Conservation (phyloP, 805 yeast genomes). For the Debaryomyces maramus region DNA sequence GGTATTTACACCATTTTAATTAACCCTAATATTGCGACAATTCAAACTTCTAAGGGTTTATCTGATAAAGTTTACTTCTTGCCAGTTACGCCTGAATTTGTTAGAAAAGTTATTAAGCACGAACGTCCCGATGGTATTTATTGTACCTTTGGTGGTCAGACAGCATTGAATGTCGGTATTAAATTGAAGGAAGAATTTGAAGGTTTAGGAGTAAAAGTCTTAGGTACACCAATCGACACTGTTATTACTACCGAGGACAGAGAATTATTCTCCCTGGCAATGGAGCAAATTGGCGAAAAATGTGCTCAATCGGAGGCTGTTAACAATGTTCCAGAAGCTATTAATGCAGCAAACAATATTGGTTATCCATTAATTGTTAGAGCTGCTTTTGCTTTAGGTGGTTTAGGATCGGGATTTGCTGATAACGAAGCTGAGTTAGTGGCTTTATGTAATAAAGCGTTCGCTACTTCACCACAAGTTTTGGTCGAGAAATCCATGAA, state of each 20-base stretch:
- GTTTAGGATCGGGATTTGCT: slow-evolving; percentile 97
- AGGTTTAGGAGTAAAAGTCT: slow-evolving; percentile 84
- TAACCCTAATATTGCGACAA: slow-evolving; percentile 97
- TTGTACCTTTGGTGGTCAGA: slow-evolving; percentile 98
- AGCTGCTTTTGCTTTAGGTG: slow-evolving; percentile 97
- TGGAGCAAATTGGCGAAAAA: slow-evolving; percentile 93
- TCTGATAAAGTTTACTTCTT: slow-evolving; percentile 97
- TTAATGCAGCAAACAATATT: slow-evolving; percentile 78
- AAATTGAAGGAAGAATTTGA: slow-evolving; percentile 94
- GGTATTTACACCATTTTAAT: slow-evolving; percentile 94
- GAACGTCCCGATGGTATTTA: slow-evolving; percentile 97
- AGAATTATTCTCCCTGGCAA: slow-evolving; percentile 90
- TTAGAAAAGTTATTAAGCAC: slow-evolving; percentile 88
- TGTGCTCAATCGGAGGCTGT: slow-evolving; percentile 94
- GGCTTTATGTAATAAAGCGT: slow-evolving; percentile 84
- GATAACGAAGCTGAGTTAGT: slow-evolving; percentile 80
- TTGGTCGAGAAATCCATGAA: slow-evolving; percentile 95
- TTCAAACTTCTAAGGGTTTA: slow-evolving; percentile 95
- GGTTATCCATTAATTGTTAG: slow-evolving; percentile 96
- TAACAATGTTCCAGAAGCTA: slow-evolving; percentile 73
- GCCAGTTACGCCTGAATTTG: slow-evolving; percentile 97
- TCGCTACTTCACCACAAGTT: slow-evolving; percentile 95
- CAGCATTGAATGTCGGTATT: slow-evolving; percentile 95
- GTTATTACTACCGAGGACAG: slow-evolving; percentile 97
- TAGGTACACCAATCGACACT: slow-evolving; percentile 96